Evolutionary conservation across 2,329 filamentous ascomycete genomes (phyloP).

Genomic region (Fusarium sp.): DNA sequence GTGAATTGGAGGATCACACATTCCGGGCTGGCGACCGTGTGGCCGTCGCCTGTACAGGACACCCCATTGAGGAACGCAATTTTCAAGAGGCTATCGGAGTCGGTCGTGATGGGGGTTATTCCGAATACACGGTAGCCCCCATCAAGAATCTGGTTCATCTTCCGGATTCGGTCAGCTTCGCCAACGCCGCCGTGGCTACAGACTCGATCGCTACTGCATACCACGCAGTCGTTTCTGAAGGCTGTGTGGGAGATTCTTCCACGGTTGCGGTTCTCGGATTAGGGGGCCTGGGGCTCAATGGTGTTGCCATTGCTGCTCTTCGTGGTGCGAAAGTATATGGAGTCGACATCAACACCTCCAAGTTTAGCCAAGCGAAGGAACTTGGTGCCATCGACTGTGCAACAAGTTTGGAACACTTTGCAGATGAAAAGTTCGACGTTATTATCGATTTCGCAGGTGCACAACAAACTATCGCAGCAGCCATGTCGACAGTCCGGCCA

Average conservation of each 20-base stretch:
- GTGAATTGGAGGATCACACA: not conserved
- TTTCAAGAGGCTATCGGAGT: not conserved
- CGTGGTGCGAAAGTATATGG: not conserved
- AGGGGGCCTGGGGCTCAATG: not conserved
- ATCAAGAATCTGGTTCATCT: not conserved
- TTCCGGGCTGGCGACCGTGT: not conserved
- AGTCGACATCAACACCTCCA: not conserved
- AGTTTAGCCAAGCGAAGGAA: not conserved
- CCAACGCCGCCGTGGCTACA: not conserved
- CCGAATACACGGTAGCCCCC: not conserved
- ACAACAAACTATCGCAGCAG: not conserved
- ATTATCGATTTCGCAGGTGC: not conserved
- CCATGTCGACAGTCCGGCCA: not conserved
- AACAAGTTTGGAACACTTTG: not conserved
- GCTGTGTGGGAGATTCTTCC: not conserved
- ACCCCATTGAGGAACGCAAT: not conserved
- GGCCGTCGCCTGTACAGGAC: not conserved
- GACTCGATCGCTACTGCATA: not conserved
- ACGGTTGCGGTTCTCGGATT: not conserved
- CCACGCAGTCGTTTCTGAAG: not conserved
- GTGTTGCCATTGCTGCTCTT: not conserved
- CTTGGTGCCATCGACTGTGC: not conserved
- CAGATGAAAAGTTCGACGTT: not conserved
- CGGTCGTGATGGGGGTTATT: not conserved
- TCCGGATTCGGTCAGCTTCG: not conserved